These are phyloP conservation scores for Zygotorulaspora chibaensis DNA, from an alignment of 805 yeast species.

Conservation along the genomic window DNA sequence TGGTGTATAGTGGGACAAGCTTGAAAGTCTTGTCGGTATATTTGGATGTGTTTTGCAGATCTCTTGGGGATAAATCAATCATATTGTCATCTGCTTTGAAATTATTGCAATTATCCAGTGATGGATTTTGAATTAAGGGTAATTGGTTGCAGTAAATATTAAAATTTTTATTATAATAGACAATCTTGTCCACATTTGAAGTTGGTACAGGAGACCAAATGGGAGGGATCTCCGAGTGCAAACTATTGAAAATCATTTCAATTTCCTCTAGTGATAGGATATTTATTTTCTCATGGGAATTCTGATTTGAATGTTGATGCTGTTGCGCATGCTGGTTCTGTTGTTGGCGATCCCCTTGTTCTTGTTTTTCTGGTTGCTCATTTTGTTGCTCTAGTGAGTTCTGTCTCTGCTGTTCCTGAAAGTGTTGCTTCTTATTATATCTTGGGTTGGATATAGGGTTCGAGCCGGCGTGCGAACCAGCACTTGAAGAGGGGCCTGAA, in stretches of 20 bases:
- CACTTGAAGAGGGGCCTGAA: constrained; percentile 10
- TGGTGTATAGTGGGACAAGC: constrained; percentile 6
- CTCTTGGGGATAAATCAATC: constrained; percentile 30
- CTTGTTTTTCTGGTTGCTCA: neutral
- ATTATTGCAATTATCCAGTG: constrained; percentile 33
- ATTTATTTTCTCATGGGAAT: constrained; percentile 18
- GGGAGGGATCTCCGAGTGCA: constrained; percentile 37
- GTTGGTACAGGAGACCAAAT: constrained; percentile 61
- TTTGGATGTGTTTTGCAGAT: constrained; percentile 20
- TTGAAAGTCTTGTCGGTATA: constrained; percentile 14
- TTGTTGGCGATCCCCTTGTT: constrained; percentile 9
- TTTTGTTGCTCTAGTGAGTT: neutral
- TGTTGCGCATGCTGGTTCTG: constrained; percentile 7
- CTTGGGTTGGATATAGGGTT: constrained; percentile 4
- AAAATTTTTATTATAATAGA: constrained; percentile 58
- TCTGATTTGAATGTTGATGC: constrained; percentile 1
- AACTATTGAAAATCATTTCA: constrained; percentile 36
- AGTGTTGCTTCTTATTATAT: constrained; percentile 1
- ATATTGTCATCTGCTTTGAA: constrained; percentile 32
- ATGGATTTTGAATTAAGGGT: constrained; percentile 46
- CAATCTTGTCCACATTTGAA: constrained; percentile 44
- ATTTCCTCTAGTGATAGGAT: constrained; percentile 37
- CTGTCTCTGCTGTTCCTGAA: constrained; percentile 7
- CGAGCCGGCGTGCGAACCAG: constrained; percentile 7
- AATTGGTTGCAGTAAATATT: constrained; percentile 54